A percentile compares a stretch with the other conserved stretches of the same genome.
These are phyloP conservation scores for Onygenales sp. DNA, from an alignment of 2,329 filamentous ascomycete species.

Conservation along the genomic window DNA sequence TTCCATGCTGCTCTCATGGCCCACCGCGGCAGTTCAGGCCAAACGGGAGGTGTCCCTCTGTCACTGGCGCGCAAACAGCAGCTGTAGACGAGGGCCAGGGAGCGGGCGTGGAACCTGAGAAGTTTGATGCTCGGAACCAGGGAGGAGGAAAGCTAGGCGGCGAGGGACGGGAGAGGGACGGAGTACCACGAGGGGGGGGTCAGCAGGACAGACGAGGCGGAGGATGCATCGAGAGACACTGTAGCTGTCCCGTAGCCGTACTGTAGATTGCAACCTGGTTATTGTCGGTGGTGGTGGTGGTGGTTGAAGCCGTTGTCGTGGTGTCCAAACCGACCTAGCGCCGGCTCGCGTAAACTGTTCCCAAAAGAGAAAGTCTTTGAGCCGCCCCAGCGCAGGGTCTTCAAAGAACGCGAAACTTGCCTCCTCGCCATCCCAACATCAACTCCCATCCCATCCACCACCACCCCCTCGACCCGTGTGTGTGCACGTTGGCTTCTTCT, in stretches of 20 bases:
- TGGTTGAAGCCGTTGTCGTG: neutral
- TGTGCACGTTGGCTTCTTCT: neutral
- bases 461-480: conserved; percentile 2
- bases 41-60: neutral
- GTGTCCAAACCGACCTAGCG: neutral
- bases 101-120: no score
- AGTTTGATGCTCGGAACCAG: no score
- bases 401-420: conserved; percentile 11
- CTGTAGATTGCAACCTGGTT: no score
- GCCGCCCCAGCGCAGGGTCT: neutral
- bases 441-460: conserved; percentile 11
- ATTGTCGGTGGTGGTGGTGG: neutral
- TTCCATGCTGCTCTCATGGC: neutral
- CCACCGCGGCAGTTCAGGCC: neutral
- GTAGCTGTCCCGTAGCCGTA: no score
- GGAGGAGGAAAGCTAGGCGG: no score
- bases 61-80: no score
- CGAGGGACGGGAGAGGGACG: no score
- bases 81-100: no score
- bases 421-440: conserved; percentile 6
- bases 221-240: no score
- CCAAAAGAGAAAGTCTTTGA: conserved; percentile 4
- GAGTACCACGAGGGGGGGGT: no score
- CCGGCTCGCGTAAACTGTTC: conserved; percentile 3
- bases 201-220: no score